Base-by-base conservation (phyloP, 164 flowering plant species). In the Magnolia sinica region DNA sequence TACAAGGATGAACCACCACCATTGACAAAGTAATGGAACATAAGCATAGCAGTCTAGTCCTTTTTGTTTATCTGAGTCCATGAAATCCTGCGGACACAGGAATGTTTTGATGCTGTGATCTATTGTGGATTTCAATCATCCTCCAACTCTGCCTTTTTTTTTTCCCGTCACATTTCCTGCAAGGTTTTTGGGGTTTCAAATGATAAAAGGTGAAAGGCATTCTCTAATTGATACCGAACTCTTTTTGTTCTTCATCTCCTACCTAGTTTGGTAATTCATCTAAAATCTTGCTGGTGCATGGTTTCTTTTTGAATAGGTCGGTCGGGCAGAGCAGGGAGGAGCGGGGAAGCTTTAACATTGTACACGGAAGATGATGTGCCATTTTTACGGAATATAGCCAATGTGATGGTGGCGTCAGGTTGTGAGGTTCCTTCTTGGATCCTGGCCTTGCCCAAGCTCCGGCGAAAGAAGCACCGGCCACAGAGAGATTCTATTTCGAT, bases 341-440 rank as follows among this genome's bases (percentile, higher is more conserved):
- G 71, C 7, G 98, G 99, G 45, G 93, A 92, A 82, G 98, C 98
- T n/a, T 86, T 93, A 29, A 91, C 97, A 0, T 85, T 91, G 16
- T 94, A 91, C 79, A 91, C 99, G 3, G 98, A 96, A 75, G 90
- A 77, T 7, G 98, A 94, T 83, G 79, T 88, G 20, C 93, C 91
- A 22, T 92, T 77, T 82, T 74, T 96, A 85, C 87, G 94, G 13
- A 96, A 91, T 74, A 82, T 96, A 70, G 97, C 98, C 2, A 96
- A 96, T 83, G 90, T 88, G 52, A 93, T 96, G 86, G 70, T 83
- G 67, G 87, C 91, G 58, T 96, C 98, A 24, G 99, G 99, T 45
- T 85, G 91, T 81, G 98, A 91, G 85, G 94, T 96, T 76, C 99
- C 99, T 23, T 81, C 89, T 27, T 94, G 94, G 94, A 87, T 92